phyloP scores from a whole-genome alignment of 139 green algal genomes.

The Coccomyxa sp. region DNA sequence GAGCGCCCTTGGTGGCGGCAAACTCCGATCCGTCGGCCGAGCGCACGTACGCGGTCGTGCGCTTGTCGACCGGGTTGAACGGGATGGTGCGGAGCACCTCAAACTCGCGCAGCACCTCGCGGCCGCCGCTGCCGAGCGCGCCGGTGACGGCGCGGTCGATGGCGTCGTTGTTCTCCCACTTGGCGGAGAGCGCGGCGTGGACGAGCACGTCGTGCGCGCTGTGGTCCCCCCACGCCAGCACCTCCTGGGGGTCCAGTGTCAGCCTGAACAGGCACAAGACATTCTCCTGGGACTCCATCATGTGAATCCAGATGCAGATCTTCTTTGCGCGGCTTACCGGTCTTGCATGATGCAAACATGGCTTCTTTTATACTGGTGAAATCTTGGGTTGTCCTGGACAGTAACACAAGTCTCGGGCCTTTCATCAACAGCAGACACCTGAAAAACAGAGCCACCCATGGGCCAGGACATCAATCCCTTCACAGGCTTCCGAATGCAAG shows the following conservation, averaged over 20 bases:
- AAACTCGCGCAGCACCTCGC: constrained; percentile 17
- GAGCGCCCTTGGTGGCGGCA: constrained; percentile 33
- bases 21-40: constrained; percentile 3
- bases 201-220: constrained; percentile 23
- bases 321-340: too few relatives aligned
- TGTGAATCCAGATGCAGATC: too few relatives aligned
- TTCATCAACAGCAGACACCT: too few relatives aligned
- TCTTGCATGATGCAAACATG: too few relatives aligned
- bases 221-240: constrained; percentile 11
- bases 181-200: constrained; percentile 26
- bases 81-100: constrained; percentile 20
- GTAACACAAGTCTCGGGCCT: too few relatives aligned
- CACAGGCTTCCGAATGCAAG: too few relatives aligned
- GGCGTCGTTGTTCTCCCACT: constrained; percentile 33
- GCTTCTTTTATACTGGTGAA: too few relatives aligned
- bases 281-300: too few relatives aligned
- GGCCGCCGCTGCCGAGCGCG: constrained; percentile 4
- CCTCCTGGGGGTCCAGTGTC: constrained; percentile 28
- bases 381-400: too few relatives aligned
- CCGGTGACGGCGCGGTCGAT: constrained; percentile 27
- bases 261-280: constrained; percentile 7
- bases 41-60: constrained; percentile 20
- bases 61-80: constrained; percentile 52
- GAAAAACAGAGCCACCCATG: too few relatives aligned
- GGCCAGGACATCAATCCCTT: too few relatives aligned